These are phyloP conservation scores for Colletotrichum sansevieriae DNA, from an alignment of 2,329 filamentous ascomycete genomes.

Conservation along the genomic window DNA sequence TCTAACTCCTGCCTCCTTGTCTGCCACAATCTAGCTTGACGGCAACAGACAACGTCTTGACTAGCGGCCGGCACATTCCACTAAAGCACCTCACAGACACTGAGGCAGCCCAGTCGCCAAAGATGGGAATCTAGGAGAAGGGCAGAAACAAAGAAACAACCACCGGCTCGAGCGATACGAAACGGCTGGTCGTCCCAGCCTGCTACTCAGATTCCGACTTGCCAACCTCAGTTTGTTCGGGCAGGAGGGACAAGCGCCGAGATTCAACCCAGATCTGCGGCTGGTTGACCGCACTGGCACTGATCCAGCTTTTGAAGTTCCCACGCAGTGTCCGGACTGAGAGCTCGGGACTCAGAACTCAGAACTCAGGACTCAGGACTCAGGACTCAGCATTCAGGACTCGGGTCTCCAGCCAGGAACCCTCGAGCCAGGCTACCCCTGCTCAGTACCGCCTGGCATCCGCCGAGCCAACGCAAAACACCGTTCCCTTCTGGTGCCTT, in stretches of 20 bases:
- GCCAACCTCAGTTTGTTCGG: conserved; percentile 12
- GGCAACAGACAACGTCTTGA: conserved; percentile 3
- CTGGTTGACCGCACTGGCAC: conserved; percentile 23
- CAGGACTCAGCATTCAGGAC: neutral
- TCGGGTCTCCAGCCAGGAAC: neutral
- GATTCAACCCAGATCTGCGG: neutral
- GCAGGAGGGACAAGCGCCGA: conserved; percentile 32
- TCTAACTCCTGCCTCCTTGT: conserved; percentile 2
- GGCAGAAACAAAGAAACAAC: conserved; percentile 39
- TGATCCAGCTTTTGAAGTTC: neutral
- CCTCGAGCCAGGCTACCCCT: conserved; percentile 29
- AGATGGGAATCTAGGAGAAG: neutral
- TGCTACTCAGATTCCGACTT: conserved; percentile 10
- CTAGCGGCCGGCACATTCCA: conserved; percentile 23
- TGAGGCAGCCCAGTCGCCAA: conserved; percentile 17
- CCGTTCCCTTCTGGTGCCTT: conserved; percentile 35
- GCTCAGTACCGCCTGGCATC: conserved; percentile 17
- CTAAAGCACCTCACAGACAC: conserved; percentile 37
- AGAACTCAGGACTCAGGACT: neutral
- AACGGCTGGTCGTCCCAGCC: conserved; percentile 35
- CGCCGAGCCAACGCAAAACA: conserved; percentile 42
- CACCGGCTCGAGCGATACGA: conserved; percentile 38
- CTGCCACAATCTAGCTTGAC: neutral
- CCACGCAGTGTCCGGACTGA: neutral
- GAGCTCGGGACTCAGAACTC: neutral